Conservation (phyloP, 495 filamentous ascomycete species). For the Aspergillus ostianus region DNA sequence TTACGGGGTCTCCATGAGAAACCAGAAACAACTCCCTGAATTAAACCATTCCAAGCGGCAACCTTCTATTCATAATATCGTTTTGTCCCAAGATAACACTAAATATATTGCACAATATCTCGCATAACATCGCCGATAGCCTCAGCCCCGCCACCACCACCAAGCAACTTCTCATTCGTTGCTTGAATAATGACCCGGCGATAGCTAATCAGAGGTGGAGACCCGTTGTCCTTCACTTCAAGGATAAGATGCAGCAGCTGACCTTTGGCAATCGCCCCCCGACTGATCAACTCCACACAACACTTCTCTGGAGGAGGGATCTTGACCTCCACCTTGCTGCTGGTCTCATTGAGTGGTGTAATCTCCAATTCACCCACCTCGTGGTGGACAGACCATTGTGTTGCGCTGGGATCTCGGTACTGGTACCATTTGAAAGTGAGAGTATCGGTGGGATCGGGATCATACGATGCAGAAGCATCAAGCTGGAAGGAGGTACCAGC, state of each 20-base stretch:
- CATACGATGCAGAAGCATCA: conserved; percentile 42
- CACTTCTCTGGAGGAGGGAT: conserved; percentile 34
- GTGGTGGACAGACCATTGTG: conserved; percentile 27
- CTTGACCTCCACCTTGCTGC: conserved; percentile 24
- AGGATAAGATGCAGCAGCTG: conserved; percentile 38
- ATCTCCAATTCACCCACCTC: too few relatives aligned
- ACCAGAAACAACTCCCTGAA: too few relatives aligned
- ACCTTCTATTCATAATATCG: too few relatives aligned
- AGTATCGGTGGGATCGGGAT: conserved; percentile 35
- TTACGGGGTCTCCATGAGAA: too few relatives aligned
- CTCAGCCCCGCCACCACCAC: too few relatives aligned
- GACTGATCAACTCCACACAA: conserved; percentile 23
- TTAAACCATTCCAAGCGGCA: too few relatives aligned
- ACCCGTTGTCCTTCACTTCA: conserved; percentile 39
- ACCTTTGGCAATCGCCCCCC: conserved; percentile 17
- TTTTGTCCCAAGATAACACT: too few relatives aligned
- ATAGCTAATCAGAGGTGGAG: conserved; percentile 37
- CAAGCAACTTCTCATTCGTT: conserved; percentile 16
- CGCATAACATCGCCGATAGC: too few relatives aligned
- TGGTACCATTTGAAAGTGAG: conserved; percentile 49
- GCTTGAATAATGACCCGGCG: conserved; percentile 40
- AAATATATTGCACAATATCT: too few relatives aligned
- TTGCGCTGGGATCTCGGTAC: conserved; percentile 42
- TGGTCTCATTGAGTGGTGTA: too few relatives aligned
- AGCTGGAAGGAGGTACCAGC: conserved; percentile 35